Conservation (phyloP, 805 yeast genomes). For the Saccharomycopsis olivae region DNA sequence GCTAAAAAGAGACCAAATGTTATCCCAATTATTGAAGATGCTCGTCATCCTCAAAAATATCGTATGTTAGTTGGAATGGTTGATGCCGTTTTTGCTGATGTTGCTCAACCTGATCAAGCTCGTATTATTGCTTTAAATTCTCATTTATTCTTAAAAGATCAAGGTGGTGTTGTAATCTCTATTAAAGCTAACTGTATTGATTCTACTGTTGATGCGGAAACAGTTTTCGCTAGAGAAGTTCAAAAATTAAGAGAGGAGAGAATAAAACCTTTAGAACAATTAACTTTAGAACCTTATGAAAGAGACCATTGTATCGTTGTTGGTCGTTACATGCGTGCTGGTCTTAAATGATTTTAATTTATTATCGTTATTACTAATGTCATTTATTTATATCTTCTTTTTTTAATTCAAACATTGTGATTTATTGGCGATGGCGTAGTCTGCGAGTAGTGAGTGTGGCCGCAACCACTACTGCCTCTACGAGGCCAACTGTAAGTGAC, state of each 20-base stretch:
- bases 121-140: slow-evolving; percentile 98
- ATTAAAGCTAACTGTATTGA: slow-evolving; percentile 99
- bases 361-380: too few relatives aligned
- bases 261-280: slow-evolving; percentile 96
- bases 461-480: too few relatives aligned
- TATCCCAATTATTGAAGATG: slow-evolving; percentile 98
- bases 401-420: too few relatives aligned
- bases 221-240: slow-evolving; percentile 98
- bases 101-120: slow-evolving; percentile 99
- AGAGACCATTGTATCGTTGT: slow-evolving; percentile 99
- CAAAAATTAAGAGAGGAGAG: slow-evolving; percentile 98
- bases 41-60: slow-evolving; percentile 99
- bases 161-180: slow-evolving; percentile 97
- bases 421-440: too few relatives aligned
- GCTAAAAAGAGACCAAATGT: slow-evolving; percentile 99
- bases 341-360: slow-evolving; percentile 23
- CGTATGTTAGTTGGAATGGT: slow-evolving; percentile 99
- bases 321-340: slow-evolving; percentile 93
- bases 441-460: too few relatives aligned
- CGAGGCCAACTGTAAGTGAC: too few relatives aligned
- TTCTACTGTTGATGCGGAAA: slow-evolving; percentile 98
- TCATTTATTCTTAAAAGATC: slow-evolving; percentile 95
- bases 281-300: slow-evolving; percentile 98
- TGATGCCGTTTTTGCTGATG: slow-evolving; percentile 97
- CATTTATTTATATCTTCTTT: background rate